These are phyloP conservation scores for Alternaria sp. DNA, from an alignment of 2,329 filamentous ascomycete species.

Conservation along the genomic window DNA sequence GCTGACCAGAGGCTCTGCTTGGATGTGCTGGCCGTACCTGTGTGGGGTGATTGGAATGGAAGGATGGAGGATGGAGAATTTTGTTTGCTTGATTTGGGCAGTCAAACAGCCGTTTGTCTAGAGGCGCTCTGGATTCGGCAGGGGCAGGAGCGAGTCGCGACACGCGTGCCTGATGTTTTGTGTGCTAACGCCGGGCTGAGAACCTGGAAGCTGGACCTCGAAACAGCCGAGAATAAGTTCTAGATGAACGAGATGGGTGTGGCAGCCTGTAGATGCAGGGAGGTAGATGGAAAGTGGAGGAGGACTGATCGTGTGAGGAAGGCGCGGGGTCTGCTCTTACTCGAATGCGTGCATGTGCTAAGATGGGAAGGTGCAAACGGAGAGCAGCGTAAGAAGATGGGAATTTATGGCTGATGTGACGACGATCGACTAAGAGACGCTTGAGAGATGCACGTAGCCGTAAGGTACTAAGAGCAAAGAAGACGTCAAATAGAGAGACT, in stretches of 20 bases:
- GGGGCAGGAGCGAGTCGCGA: conserved; percentile 1
- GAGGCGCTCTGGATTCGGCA: background rate
- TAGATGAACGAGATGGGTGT: background rate
- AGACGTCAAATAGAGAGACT: background rate
- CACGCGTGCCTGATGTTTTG: background rate
- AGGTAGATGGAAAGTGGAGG: background rate
- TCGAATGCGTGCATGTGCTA: background rate
- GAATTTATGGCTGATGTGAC: background rate
- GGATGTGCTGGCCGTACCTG: background rate
- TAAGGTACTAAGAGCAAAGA: background rate
- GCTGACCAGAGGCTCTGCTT: background rate
- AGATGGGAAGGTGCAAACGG: background rate
- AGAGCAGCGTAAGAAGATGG: background rate
- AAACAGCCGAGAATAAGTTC: background rate
- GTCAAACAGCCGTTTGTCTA: background rate
- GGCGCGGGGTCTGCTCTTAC: background rate
- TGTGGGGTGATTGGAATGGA: background rate
- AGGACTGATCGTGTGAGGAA: background rate
- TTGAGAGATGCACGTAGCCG: background rate
- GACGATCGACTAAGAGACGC: background rate
- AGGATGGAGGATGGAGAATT: background rate
- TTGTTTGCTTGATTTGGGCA: conserved; percentile 6
- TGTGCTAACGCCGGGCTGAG: background rate
- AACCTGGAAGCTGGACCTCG: too few species aligned
- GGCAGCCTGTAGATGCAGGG: background rate